A percentile compares a stretch with the other conserved stretches of the same genome.
These are phyloP conservation scores for Gossypium arboreum DNA, from an alignment of 345 rosid species.

Conservation along the genomic window DNA sequence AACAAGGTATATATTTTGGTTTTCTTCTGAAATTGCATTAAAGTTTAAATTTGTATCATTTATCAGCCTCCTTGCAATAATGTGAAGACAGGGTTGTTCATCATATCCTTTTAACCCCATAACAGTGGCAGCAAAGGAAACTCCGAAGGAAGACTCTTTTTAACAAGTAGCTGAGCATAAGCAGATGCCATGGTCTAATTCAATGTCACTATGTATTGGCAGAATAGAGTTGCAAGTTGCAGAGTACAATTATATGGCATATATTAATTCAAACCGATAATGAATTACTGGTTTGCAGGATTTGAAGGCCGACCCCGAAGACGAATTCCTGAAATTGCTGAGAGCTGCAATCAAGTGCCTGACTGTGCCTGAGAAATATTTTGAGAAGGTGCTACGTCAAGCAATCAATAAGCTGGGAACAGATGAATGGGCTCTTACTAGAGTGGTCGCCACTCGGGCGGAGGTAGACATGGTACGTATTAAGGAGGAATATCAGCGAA, in stretches of 20 bases:
- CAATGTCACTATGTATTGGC: too few relatives aligned
- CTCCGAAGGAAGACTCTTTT: too few relatives aligned
- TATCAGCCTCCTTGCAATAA: not conserved
- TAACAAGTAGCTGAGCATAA: too few relatives aligned
- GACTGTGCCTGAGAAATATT: constrained; percentile 85
- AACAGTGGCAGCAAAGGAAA: too few relatives aligned
- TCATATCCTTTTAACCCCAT: not conserved
- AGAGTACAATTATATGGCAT: not conserved
- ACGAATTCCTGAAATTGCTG: constrained; percentile 64
- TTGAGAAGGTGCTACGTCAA: constrained; percentile 65
- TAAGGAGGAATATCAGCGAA: constrained; percentile 70
- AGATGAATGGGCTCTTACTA: constrained; percentile 77
- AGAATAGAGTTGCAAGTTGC: not conserved
- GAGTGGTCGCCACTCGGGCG: constrained; percentile 74
- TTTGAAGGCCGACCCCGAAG: constrained; percentile 59
- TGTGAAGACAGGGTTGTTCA: not conserved
- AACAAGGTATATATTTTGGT: not conserved
- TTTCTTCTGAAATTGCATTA: not conserved
- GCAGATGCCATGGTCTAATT: too few relatives aligned
- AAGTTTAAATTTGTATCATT: not conserved
- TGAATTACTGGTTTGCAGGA: constrained; percentile 38
- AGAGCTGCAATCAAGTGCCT: constrained; percentile 71
- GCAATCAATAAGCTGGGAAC: constrained; percentile 79
- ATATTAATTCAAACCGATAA: not conserved
- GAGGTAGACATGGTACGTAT: constrained; percentile 80